Evolutionary conservation across 139 green algal genomes (phyloP).

Genomic region (Coelastrella sp.): DNA sequence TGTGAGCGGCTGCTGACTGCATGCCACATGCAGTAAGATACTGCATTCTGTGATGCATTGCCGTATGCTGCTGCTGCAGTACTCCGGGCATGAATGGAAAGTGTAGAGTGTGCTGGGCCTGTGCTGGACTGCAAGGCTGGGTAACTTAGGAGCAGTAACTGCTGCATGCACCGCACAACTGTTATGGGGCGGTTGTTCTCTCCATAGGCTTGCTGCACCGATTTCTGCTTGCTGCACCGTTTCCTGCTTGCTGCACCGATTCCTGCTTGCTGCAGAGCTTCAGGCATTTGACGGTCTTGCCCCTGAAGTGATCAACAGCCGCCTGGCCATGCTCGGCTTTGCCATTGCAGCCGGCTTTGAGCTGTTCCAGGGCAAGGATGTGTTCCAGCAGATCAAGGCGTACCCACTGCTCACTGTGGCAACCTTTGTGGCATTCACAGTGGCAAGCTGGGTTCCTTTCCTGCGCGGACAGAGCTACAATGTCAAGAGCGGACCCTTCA

Average conservation of each 20-base stretch:
- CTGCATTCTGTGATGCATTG: too few relatives aligned
- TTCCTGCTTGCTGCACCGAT: too few relatives aligned
- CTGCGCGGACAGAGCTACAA: constrained; percentile 54
- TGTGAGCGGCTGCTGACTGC: too few relatives aligned
- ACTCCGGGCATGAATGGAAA: too few relatives aligned
- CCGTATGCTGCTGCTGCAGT: too few relatives aligned
- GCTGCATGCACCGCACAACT: too few relatives aligned
- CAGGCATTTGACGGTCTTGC: constrained; percentile 59
- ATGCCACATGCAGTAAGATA: too few relatives aligned
- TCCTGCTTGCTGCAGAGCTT: constrained; percentile 46
- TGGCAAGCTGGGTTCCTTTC: constrained; percentile 60
- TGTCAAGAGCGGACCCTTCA: constrained; percentile 56
- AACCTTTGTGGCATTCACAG: constrained; percentile 44
- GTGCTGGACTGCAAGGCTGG: too few relatives aligned
- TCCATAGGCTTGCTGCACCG: neutral
- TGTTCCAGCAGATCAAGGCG: constrained; percentile 43
- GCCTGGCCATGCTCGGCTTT: constrained; percentile 48
- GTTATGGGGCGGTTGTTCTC: too few relatives aligned
- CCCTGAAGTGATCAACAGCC: constrained; percentile 45
- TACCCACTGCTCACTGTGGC: constrained; percentile 44
- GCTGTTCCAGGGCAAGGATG: constrained; percentile 42
- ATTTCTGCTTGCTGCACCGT: neutral
- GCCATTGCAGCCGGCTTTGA: constrained; percentile 41
- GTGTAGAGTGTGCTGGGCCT: too few relatives aligned
- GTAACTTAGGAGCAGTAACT: too few relatives aligned